Base-by-base conservation (phyloP, 192 early-diverging fungal species). In the Entomortierella parvispora region DNA sequence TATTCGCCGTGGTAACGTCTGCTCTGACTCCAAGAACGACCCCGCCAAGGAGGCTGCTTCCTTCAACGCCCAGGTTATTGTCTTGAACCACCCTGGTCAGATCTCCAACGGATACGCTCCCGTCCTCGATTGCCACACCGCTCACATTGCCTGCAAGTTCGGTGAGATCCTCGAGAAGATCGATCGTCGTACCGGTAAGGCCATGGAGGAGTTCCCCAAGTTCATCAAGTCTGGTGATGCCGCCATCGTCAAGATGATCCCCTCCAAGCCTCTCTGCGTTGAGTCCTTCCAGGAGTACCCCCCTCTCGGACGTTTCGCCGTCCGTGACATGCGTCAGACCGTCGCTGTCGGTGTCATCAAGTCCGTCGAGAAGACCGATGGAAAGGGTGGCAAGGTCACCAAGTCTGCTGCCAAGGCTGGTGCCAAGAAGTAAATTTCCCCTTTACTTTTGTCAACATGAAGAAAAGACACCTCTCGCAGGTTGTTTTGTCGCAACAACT, bases 301-400 rank as follows among this genome's bases (percentile, higher is more conserved):
- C 53, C 93, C 95, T 68, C 92, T 97, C 54, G 96, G 96, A 79
- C 94, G 96, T 84, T 97, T 97, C 86, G 96, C 95, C 76, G 93
- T 97, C 83, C 93, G 96, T 91, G 96, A 97, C 74, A 95, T 96
- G 95, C 87, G 96, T 86, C 95, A 95, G 83, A 97, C 96, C 82
- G 94, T 97, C 68, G 95, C 95, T 69, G 94, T 97, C 80, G 95
- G 95, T 89, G 93, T 97, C 86, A 94, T 97, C 86, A 97, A 97
- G 92, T 40, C 83, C 60, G 93, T 95, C 65, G 86, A 89, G 80
- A 94, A 94, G 90, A 85, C 84, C 71, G 92, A 91, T 63, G 88
- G 89, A 71, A 58, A 79, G 66, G 72, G 69, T 56, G 86, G 87
- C 78, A 91, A 91, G 90, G 80, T 81, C 85, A 90, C 91, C 88